phyloP scores from a whole-genome alignment of 441 rosid genomes.

The Populus hybrid region DNA sequence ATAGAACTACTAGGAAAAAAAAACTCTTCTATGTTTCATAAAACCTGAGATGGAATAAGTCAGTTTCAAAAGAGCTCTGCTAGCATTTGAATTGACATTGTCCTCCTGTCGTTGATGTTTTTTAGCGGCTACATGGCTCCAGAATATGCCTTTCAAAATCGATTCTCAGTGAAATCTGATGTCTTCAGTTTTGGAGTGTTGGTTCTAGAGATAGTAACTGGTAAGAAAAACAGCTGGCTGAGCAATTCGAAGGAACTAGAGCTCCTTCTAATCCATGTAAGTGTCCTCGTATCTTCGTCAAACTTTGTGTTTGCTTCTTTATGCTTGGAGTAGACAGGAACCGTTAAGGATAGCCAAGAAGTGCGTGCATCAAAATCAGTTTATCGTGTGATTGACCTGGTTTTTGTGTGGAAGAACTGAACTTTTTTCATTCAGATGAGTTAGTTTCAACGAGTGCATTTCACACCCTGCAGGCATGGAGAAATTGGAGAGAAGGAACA shows the following conservation, averaged over 20 bases:
- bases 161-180: constrained; percentile 53
- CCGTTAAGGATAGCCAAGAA: no score
- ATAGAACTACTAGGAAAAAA: background rate
- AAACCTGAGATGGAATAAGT: background rate
- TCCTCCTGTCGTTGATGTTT: background rate
- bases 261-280: constrained; percentile 4
- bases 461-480: constrained; percentile 46
- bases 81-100: background rate
- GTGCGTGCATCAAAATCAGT: no score
- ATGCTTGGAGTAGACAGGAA: no score
- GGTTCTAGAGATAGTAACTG: constrained; percentile 51
- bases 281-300: background rate
- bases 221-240: constrained; percentile 52
- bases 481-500: constrained; percentile 51
- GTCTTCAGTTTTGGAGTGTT: constrained; percentile 61
- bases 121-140: constrained; percentile 68
- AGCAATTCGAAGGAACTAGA: constrained; percentile 15
- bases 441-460: no score
- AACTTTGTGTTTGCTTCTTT: no score
- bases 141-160: constrained; percentile 60
- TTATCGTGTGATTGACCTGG: no score
- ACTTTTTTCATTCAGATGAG: no score
- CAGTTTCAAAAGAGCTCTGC: background rate
- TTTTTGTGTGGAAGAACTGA: no score
- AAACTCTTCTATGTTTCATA: background rate